A percentile compares a stretch with the other conserved stretches of the same genome.
Evolutionary conservation across 352 stramenopile species (phyloP).

Genomic region (Pythium dissimile): DNA sequence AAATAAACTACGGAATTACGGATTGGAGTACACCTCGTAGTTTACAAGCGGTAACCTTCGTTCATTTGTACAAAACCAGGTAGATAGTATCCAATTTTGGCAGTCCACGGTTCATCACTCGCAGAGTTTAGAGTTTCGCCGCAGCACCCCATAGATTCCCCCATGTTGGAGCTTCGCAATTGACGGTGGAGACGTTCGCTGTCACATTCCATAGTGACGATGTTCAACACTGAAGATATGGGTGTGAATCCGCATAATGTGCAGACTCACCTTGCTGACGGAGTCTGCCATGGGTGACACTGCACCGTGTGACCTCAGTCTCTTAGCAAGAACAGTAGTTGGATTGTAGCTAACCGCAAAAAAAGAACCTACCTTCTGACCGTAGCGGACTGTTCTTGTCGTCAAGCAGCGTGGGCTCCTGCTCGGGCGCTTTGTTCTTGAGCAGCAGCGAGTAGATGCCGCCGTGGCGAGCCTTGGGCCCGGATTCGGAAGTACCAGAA

Average conservation of each 20-base stretch:
- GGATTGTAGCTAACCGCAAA: too few species aligned
- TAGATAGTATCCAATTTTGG: background rate
- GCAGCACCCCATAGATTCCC: constrained; percentile 71
- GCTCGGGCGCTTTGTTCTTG: constrained; percentile 45
- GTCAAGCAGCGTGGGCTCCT: constrained; percentile 55
- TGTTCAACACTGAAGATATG: too few species aligned
- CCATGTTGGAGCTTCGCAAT: constrained; percentile 52
- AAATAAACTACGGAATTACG: background rate
- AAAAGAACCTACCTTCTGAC: constrained; percentile 11
- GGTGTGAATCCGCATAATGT: too few species aligned
- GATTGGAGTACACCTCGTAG: too few species aligned
- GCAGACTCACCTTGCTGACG: constrained; percentile 11
- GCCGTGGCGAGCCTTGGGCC: constrained; percentile 62
- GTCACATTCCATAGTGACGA: too few species aligned
- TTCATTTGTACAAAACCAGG: background rate
- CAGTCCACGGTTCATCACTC: constrained; percentile 3
- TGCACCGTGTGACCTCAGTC: too few species aligned
- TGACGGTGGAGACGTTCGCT: constrained; percentile 25
- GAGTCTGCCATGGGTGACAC: constrained; percentile 10
- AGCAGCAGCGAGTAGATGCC: constrained; percentile 78
- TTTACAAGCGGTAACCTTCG: background rate
- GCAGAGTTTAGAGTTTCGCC: constrained; percentile 19
- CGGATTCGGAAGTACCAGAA: constrained; percentile 23
- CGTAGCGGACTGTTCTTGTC: constrained; percentile 31
- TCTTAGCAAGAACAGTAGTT: too few species aligned